These are phyloP conservation scores for Nitzschia inconspicua DNA, from an alignment of 108 stramenopile species.

Conservation along the genomic window DNA sequence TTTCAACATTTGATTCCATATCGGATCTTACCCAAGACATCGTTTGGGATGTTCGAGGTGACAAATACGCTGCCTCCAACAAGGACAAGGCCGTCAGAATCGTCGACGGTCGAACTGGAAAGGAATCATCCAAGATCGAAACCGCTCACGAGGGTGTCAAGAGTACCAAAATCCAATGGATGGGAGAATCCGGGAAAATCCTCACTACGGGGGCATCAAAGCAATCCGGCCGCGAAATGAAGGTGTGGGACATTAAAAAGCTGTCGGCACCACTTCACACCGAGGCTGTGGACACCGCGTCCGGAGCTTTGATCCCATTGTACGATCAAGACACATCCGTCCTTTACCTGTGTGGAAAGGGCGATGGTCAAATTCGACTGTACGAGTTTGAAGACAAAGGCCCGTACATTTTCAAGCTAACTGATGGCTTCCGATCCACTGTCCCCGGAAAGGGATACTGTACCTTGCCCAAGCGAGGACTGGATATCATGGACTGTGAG, in stretches of 20 bases:
- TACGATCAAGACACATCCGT: conserved; percentile 91
- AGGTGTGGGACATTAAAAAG: conserved; percentile 96
- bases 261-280: conserved; percentile 61
- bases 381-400: conserved; percentile 94
- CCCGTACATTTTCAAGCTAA: conserved; percentile 81
- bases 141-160: conserved; percentile 93
- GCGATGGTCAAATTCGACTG: conserved; percentile 97
- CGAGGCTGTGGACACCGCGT: conserved; percentile 93
- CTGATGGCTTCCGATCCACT: conserved; percentile 92
- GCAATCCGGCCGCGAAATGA: conserved; percentile 91
- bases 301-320: conserved; percentile 96
- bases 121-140: conserved; percentile 42
- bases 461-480: conserved; percentile 95
- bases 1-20: conserved; percentile 59
- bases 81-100: conserved; percentile 96
- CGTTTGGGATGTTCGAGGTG: conserved; percentile 92
- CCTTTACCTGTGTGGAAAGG: conserved; percentile 98
- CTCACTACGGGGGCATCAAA: conserved; percentile 91
- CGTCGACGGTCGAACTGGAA: conserved; percentile 80
- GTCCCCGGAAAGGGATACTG: conserved; percentile 95
- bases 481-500: conserved; percentile 93
- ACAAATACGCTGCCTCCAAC: conserved; percentile 81
- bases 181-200: conserved; percentile 87
- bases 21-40: conserved; percentile 93
- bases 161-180: conserved; percentile 73